Evolutionary conservation across 306 rosid species (phyloP).

Genomic region (Arachis stenosperma): DNA sequence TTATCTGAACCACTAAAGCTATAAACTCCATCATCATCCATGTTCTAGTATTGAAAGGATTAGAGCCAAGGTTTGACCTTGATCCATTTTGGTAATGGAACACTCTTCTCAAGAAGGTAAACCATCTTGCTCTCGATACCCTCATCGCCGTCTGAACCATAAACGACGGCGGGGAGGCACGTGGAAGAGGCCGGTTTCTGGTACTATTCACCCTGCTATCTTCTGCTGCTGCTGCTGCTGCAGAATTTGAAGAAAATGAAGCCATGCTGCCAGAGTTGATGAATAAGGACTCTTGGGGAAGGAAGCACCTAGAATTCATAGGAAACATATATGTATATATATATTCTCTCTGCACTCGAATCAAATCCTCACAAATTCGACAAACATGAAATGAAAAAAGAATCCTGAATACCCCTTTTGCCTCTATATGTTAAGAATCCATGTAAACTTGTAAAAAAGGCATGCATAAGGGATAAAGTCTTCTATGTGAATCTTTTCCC

Average conservation of each 20-base stretch:
- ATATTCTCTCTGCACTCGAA: constrained; percentile 25
- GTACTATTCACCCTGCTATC: constrained; percentile 24
- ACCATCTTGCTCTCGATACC: constrained; percentile 95
- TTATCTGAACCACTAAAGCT: constrained; percentile 72
- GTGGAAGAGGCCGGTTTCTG: constrained; percentile 52
- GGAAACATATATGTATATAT: background rate
- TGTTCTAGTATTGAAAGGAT: constrained; percentile 83
- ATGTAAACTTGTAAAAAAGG: background rate
- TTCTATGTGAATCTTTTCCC: background rate
- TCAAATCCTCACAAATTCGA: constrained; percentile 18
- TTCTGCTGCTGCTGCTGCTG: constrained; percentile 46
- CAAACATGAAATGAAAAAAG: constrained; percentile 24
- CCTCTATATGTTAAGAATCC: constrained; percentile 26
- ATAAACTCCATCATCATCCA: constrained; percentile 86
- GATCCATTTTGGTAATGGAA: constrained; percentile 96
- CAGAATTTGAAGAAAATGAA: constrained; percentile 54
- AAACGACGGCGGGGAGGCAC: constrained; percentile 51
- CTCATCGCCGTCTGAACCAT: constrained; percentile 68
- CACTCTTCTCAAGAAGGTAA: constrained; percentile 81
- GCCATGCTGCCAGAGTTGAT: constrained; percentile 43
- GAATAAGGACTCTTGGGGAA: constrained; percentile 42
- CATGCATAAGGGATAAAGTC: constrained; percentile 20
- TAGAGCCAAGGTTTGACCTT: constrained; percentile 78
- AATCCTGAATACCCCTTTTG: background rate
- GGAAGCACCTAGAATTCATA: constrained; percentile 55